Conservation (phyloP, 768 basidiomycete species). For the Calocybe indica region DNA sequence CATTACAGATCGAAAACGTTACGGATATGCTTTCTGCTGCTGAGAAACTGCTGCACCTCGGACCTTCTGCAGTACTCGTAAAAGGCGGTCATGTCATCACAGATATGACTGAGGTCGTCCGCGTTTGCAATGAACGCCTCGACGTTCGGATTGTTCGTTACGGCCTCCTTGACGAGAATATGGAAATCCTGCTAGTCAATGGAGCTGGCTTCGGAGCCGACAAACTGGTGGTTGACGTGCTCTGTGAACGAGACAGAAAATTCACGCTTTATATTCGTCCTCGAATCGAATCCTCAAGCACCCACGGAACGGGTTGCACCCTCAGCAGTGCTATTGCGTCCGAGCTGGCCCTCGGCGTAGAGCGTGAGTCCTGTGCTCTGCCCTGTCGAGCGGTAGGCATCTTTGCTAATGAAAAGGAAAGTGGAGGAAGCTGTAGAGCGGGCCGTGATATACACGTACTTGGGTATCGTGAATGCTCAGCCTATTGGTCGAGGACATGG, state of each 20-base stretch:
- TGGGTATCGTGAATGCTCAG: slow-evolving; percentile 64
- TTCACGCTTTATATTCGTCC: slow-evolving; percentile 55
- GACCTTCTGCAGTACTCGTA: slow-evolving; percentile 57
- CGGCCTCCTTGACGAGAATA: slow-evolving; percentile 46
- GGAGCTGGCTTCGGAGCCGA: slow-evolving; percentile 11
- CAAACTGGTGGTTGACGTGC: slow-evolving; percentile 57
- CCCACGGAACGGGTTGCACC: slow-evolving; percentile 93
- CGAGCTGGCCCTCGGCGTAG: slow-evolving; percentile 49
- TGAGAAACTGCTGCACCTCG: slow-evolving; percentile 37
- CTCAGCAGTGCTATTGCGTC: slow-evolving; percentile 79
- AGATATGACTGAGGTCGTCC: slow-evolving; percentile 37
- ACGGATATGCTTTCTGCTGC: slow-evolving; percentile 59
- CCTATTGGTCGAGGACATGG: slow-evolving; percentile 73
- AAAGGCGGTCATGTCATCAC: slow-evolving; percentile 79
- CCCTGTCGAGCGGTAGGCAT: too few relatives aligned
- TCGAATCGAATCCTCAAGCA: slow-evolving; percentile 59
- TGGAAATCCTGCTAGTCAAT: slow-evolving; percentile 49
- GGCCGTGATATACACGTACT: slow-evolving; percentile 70
- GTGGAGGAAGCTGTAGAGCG: slow-evolving; percentile 51
- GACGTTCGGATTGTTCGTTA: slow-evolving; percentile 35
- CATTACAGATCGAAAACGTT: slow-evolving; percentile 34
- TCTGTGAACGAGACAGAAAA: slow-evolving; percentile 32
- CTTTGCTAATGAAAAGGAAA: slow-evolving; percentile 13
- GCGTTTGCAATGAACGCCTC: slow-evolving; percentile 19
- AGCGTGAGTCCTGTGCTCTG: too few relatives aligned